These are phyloP conservation scores for Ustilago vetiveriae DNA, from an alignment of 1,284 basidiomycete genomes.

Conservation along the genomic window DNA sequence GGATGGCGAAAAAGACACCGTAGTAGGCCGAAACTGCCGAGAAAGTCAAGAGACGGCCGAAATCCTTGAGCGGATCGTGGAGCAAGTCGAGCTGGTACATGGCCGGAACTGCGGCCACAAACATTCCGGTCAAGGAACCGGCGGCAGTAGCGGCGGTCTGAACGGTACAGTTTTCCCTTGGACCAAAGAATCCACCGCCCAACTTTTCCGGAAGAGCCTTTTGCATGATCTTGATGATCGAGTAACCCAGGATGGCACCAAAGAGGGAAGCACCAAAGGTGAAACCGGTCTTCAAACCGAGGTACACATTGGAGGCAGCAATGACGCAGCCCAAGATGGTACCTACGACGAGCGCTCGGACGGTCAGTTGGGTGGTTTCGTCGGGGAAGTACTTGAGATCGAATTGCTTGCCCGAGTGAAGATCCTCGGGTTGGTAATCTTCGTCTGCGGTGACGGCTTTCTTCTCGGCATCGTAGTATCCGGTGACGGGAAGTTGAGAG, in stretches of 20 bases:
- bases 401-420: slow-evolving; percentile 43
- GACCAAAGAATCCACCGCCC: slow-evolving; percentile 75
- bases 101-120: slow-evolving; percentile 76
- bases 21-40: slow-evolving; percentile 74
- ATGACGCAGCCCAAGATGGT: slow-evolving; percentile 74
- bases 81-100: slow-evolving; percentile 71
- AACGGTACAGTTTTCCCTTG: slow-evolving; percentile 74
- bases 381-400: slow-evolving; percentile 48
- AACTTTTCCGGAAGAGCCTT: slow-evolving; percentile 71
- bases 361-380: slow-evolving; percentile 39
- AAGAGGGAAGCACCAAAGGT: slow-evolving; percentile 75
- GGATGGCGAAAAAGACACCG: slow-evolving; percentile 76
- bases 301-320: slow-evolving; percentile 76
- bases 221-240: slow-evolving; percentile 74
- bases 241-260: slow-evolving; percentile 76
- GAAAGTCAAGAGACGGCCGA: slow-evolving; percentile 70
- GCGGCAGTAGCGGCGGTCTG: slow-evolving; percentile 60
- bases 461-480: slow-evolving; percentile 46
- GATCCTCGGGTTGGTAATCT: slow-evolving; percentile 41
- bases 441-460: slow-evolving; percentile 37
- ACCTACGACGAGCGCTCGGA: slow-evolving; percentile 74
- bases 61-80: slow-evolving; percentile 48
- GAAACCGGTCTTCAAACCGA: slow-evolving; percentile 76
- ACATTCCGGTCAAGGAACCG: slow-evolving; percentile 71
- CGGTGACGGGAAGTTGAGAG: slow-evolving; percentile 27